phyloP scores from a whole-genome alignment of 768 basidiomycete genomes.

The Leucocoprinus birnbaumii region DNA sequence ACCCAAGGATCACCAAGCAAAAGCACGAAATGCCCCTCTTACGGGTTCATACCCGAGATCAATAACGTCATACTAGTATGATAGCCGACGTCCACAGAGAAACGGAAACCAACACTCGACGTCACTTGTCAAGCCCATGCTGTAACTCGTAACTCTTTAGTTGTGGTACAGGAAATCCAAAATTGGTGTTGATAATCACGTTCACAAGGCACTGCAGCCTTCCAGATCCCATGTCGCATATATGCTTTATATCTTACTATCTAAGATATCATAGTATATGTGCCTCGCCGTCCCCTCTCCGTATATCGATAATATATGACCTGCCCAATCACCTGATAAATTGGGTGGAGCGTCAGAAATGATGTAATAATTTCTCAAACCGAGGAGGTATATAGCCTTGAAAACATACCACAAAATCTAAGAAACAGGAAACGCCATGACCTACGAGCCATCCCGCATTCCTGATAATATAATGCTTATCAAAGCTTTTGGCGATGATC shows the following conservation, averaged over 20 bases:
- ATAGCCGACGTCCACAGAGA: not conserved
- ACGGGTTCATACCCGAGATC: not conserved
- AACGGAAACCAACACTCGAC: too few relatives aligned
- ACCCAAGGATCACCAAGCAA: too few relatives aligned
- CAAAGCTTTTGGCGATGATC: slow-evolving; percentile 73
- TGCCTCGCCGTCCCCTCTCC: not conserved
- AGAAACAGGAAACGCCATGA: not conserved
- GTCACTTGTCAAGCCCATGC: too few relatives aligned
- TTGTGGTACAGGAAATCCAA: too few relatives aligned
- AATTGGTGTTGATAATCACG: too few relatives aligned
- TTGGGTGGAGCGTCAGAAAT: not conserved
- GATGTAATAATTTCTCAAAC: too few relatives aligned
- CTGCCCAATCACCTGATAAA: slow-evolving; percentile 4
- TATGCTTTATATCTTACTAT: not conserved
- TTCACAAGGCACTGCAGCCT: too few relatives aligned
- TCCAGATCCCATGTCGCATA: too few relatives aligned
- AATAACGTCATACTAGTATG: not conserved
- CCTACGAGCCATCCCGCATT: slow-evolving; percentile 81
- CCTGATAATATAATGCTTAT: slow-evolving; percentile 66
- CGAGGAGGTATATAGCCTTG: too few relatives aligned
- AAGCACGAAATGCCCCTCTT: too few relatives aligned
- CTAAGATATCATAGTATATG: not conserved
- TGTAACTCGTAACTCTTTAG: too few relatives aligned
- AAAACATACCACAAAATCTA: slow-evolving; percentile 2
- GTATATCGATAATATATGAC: slow-evolving; percentile 7